phyloP scores from a whole-genome alignment of 2,329 filamentous ascomycete genomes.

The Botrytis fragariae region DNA sequence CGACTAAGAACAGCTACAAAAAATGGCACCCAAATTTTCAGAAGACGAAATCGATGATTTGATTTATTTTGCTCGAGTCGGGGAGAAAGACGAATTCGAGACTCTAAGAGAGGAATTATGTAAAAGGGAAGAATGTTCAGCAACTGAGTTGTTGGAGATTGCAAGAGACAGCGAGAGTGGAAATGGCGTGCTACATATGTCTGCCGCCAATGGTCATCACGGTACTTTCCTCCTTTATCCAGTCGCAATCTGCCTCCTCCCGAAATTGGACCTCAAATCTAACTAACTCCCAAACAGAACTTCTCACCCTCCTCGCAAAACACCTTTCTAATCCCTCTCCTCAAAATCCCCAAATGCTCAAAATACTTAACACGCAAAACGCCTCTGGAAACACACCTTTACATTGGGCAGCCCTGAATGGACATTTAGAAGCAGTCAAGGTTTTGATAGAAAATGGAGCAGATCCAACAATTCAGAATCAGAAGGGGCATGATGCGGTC shows the following conservation, averaged over 20 bases:
- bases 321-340: constrained; percentile 38
- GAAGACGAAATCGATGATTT: constrained; percentile 89
- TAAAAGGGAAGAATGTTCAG: constrained; percentile 55
- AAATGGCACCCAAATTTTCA: constrained; percentile 48
- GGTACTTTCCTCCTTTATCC: constrained; percentile 50
- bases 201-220: constrained; percentile 82
- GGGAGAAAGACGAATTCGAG: constrained; percentile 69
- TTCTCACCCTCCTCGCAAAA: constrained; percentile 44
- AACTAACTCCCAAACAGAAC: background rate
- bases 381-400: constrained; percentile 83
- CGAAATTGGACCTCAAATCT: background rate
- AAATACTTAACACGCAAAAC: constrained; percentile 69
- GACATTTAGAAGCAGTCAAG: constrained; percentile 78
- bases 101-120: constrained; percentile 57
- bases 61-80: constrained; percentile 78
- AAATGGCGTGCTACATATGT: constrained; percentile 83
- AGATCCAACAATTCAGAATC: constrained; percentile 74
- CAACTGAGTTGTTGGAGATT: constrained; percentile 64
- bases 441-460: constrained; percentile 73
- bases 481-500: constrained; percentile 76
- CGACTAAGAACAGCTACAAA: background rate
- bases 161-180: constrained; percentile 74
- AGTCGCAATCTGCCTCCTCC: background rate
- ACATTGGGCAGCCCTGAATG: constrained; percentile 91
- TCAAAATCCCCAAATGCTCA: constrained; percentile 35